Evolutionary conservation across 2,329 filamentous ascomycete genomes (phyloP).

Genomic region (Drechslerella dactyloides): DNA sequence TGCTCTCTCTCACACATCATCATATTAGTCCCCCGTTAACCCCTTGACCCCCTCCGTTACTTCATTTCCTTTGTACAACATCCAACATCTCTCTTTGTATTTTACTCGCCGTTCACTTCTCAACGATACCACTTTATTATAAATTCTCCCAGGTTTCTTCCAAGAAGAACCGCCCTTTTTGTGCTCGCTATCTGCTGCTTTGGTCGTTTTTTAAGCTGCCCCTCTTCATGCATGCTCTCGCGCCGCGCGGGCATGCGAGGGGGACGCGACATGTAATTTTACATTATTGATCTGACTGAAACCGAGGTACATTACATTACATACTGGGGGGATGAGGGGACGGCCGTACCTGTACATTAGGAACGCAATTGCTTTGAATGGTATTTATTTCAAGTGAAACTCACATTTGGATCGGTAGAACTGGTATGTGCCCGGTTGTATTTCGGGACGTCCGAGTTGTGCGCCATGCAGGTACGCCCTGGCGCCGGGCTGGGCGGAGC

Average conservation of each 20-base stretch:
- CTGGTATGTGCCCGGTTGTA: neutral
- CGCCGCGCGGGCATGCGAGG: too few relatives aligned
- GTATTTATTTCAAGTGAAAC: neutral
- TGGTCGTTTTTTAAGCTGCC: neutral
- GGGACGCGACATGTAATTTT: conserved; percentile 3
- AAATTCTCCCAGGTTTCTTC: neutral
- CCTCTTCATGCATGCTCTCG: neutral
- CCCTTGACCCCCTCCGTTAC: too few relatives aligned
- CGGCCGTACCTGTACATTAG: conserved; percentile 7
- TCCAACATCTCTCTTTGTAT: neutral
- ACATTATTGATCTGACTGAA: neutral
- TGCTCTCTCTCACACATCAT: too few relatives aligned
- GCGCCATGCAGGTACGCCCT: conserved; percentile 1
- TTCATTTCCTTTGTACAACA: conserved; percentile 7
- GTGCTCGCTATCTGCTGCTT: neutral
- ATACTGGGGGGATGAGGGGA: neutral
- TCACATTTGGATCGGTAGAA: neutral
- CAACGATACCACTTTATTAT: neutral
- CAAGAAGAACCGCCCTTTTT: neutral
- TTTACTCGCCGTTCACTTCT: neutral
- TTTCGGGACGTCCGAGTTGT: neutral
- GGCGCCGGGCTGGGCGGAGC: neutral
- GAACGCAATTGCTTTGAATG: neutral
- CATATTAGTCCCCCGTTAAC: too few relatives aligned
- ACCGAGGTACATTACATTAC: too few relatives aligned